Percentiles rank a stretch among this genome's conserved stretches.
phyloP scores from a whole-genome alignment of 2,329 filamentous ascomycete species.

The Albophoma yamanashiensis region DNA sequence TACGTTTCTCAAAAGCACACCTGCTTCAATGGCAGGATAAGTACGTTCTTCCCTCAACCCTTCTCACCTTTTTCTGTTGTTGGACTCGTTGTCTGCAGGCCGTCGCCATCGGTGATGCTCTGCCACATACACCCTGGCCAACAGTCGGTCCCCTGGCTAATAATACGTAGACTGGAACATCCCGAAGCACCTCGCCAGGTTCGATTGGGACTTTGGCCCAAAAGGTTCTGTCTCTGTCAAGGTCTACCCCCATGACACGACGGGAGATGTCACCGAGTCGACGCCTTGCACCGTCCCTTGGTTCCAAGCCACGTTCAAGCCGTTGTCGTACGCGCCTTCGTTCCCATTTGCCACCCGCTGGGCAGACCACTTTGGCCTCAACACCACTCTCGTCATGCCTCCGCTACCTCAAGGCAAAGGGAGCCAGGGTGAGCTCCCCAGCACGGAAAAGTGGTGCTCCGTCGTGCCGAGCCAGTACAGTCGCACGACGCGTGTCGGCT shows the following conservation, averaged over 20 bases:
- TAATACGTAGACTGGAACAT: constrained; percentile 38
- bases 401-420: constrained; percentile 31
- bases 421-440: constrained; percentile 29
- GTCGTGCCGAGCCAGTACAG: constrained; percentile 20
- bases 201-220: constrained; percentile 29
- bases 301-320: constrained; percentile 34
- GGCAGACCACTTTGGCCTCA: constrained; percentile 28
- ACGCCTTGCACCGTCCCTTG: constrained; percentile 24
- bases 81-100: neutral
- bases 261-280: constrained; percentile 17
- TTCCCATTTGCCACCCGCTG: constrained; percentile 32
- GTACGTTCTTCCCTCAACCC: constrained; percentile 18
- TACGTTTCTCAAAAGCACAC: constrained; percentile 43
- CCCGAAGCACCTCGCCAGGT: constrained; percentile 42
- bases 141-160: neutral
- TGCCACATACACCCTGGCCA: neutral
- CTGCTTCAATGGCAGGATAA: constrained; percentile 40
- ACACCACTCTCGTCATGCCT: constrained; percentile 34
- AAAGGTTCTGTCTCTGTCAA: constrained; percentile 27
- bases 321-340: constrained; percentile 26
- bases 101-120: neutral
- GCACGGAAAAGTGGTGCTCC: constrained; percentile 35
- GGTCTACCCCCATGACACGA: constrained; percentile 33
- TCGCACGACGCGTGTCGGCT: constrained; percentile 26
- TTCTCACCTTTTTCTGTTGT: neutral